A percentile compares a stretch with the other conserved stretches of the same genome.
Evolutionary conservation across 441 rosid genomes (phyloP).

Genomic region (Corymbia citriodora): DNA sequence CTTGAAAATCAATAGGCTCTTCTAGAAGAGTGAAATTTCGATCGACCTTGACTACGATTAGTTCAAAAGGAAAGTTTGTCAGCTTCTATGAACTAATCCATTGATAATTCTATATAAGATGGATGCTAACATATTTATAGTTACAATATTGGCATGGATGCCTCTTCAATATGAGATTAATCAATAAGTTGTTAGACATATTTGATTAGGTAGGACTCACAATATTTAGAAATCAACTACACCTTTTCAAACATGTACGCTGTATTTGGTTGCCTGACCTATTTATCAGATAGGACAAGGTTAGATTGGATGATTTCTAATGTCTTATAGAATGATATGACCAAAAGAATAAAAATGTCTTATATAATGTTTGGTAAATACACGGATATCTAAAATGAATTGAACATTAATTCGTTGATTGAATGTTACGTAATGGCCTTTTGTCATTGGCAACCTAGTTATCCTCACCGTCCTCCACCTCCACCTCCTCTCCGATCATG

Average conservation of each 20-base stretch:
- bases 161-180: neutral
- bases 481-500: too few relatives aligned
- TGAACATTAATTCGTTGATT: too few relatives aligned
- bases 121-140: too few relatives aligned
- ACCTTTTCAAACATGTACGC: fast-evolving
- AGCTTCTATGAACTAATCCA: too few relatives aligned
- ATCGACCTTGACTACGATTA: neutral
- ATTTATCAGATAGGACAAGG: neutral
- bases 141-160: neutral
- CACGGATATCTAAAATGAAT: neutral
- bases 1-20: neutral
- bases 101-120: too few relatives aligned
- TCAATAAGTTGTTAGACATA: neutral
- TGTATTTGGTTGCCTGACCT: neutral
- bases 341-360: neutral
- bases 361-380: neutral
- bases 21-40: neutral
- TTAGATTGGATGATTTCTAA: neutral
- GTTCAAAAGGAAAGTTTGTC: too few relatives aligned
- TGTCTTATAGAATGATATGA: neutral
- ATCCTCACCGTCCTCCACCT: neutral
- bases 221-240: neutral
- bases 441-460: neutral
- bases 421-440: too few relatives aligned
- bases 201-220: fast-evolving